These are phyloP conservation scores for Syncephalis plumigaleata DNA, from an alignment of 371 early-diverging fungal species.

Conservation along the genomic window DNA sequence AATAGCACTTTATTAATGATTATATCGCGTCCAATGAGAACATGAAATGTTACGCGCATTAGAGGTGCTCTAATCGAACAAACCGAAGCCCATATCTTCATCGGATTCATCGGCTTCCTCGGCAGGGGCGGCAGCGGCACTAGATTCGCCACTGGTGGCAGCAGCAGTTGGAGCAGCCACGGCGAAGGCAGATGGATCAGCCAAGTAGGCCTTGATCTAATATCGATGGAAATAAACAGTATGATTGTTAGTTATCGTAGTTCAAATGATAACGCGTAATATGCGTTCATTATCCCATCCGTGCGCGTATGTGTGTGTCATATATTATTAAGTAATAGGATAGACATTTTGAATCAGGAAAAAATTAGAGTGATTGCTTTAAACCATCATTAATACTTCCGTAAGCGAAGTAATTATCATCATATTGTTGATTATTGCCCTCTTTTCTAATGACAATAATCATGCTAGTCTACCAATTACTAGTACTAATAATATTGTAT, in stretches of 20 bases:
- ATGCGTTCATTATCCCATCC: too few species aligned
- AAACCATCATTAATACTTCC: slow-evolving; percentile 18
- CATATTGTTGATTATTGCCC: slow-evolving; percentile 19
- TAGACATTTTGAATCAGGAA: slow-evolving; percentile 36
- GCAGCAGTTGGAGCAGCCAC: slow-evolving; percentile 39
- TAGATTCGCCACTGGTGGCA: slow-evolving; percentile 23
- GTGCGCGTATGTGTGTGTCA: neutral
- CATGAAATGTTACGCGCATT: too few species aligned
- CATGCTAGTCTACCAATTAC: neutral
- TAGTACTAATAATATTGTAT: too few species aligned
- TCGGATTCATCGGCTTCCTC: slow-evolving; percentile 53
- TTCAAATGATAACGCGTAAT: neutral
- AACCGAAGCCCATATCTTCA: slow-evolving; percentile 72
- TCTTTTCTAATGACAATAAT: slow-evolving; percentile 1
- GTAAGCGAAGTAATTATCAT: slow-evolving; percentile 16
- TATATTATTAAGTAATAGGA: neutral
- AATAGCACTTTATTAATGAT: too few species aligned
- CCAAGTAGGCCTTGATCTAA: slow-evolving; percentile 76
- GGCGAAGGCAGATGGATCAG: slow-evolving; percentile 75
- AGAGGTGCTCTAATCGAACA: slow-evolving; percentile 58
- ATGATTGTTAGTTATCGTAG: neutral
- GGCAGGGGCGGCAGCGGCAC: slow-evolving; percentile 24
- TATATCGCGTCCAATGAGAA: too few species aligned
- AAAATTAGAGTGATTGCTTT: slow-evolving; percentile 57
- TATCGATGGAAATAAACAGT: neutral